phyloP scores from a whole-genome alignment of 2,329 filamentous ascomycete genomes.

The Pseudocercospora fuligena region DNA sequence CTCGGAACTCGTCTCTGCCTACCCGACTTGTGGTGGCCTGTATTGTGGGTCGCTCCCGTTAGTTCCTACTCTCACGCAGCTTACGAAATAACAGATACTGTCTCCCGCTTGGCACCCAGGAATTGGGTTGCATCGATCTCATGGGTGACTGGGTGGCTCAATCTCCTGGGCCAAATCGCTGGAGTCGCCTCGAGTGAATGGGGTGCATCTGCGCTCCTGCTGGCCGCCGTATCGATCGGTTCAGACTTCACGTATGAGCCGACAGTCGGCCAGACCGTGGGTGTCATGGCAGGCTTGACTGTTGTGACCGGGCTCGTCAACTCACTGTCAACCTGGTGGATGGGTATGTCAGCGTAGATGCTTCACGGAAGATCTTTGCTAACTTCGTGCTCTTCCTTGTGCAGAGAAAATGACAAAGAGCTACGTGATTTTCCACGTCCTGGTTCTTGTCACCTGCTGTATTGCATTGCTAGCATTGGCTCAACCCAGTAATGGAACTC shows the following conservation, averaged over 20 bases:
- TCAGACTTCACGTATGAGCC: constrained; percentile 43
- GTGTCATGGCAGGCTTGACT: constrained; percentile 61
- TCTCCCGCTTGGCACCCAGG: constrained; percentile 58
- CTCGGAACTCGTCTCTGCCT: constrained; percentile 62
- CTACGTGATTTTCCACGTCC: constrained; percentile 63
- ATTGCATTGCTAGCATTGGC: constrained; percentile 58
- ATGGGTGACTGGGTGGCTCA: constrained; percentile 52
- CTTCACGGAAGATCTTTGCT: too few species aligned
- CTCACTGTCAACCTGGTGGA: constrained; percentile 61
- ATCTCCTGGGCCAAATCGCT: constrained; percentile 56
- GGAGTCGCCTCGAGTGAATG: constrained; percentile 64
- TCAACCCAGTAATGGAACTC: constrained; percentile 38
- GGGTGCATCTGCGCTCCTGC: constrained; percentile 60
- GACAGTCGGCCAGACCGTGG: constrained; percentile 54
- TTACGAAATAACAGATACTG: constrained; percentile 44
- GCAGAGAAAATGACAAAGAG: constrained; percentile 60
- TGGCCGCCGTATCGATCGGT: constrained; percentile 59
- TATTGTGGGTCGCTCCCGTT: constrained; percentile 46
- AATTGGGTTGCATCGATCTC: constrained; percentile 56
- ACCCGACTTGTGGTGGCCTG: constrained; percentile 61
- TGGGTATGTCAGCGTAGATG: constrained; percentile 35
- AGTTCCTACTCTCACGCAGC: not conserved
- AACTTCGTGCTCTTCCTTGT: too few species aligned
- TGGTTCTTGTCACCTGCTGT: constrained; percentile 56
- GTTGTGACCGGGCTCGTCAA: constrained; percentile 60